Conservation (phyloP, 371 early-diverging fungal species). For the Apophysomyces elegans region DNA sequence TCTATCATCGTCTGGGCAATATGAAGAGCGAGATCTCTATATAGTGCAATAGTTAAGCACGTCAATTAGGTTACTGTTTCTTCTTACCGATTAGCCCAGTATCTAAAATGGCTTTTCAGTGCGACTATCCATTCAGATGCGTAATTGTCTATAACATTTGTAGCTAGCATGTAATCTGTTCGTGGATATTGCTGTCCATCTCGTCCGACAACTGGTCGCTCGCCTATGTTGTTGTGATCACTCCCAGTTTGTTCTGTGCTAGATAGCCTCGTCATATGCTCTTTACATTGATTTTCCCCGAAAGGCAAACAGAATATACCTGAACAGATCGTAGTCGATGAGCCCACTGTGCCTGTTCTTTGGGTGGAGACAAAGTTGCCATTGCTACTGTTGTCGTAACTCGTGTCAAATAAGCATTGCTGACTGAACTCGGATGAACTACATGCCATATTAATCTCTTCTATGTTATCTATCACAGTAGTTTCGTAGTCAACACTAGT, state of each 20-base stretch:
- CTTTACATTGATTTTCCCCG: background rate
- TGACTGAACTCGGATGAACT: too few relatives aligned
- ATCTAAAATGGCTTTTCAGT: slow-evolving; percentile 55
- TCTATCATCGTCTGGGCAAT: slow-evolving; percentile 4
- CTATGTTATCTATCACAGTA: too few relatives aligned
- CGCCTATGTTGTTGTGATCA: background rate
- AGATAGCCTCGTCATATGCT: background rate
- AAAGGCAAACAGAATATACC: too few relatives aligned
- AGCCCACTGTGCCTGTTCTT: too few relatives aligned
- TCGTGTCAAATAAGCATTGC: too few relatives aligned
- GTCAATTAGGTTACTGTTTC: background rate
- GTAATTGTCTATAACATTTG: slow-evolving; percentile 52
- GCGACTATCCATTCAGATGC: slow-evolving; percentile 56
- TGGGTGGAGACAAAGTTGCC: too few relatives aligned
- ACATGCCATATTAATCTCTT: too few relatives aligned
- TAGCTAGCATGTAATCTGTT: slow-evolving; percentile 50
- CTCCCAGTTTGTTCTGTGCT: background rate
- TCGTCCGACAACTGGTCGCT: slow-evolving; percentile 16
- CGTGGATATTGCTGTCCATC: slow-evolving; percentile 27
- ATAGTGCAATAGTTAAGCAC: background rate
- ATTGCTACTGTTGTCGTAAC: too few relatives aligned
- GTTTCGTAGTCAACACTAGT: too few relatives aligned
- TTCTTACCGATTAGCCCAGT: slow-evolving; percentile 55
- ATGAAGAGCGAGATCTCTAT: slow-evolving; percentile 1
- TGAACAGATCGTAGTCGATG: too few relatives aligned